phyloP scores from a whole-genome alignment of 306 rosid genomes.

The Rosa multiflora region DNA sequence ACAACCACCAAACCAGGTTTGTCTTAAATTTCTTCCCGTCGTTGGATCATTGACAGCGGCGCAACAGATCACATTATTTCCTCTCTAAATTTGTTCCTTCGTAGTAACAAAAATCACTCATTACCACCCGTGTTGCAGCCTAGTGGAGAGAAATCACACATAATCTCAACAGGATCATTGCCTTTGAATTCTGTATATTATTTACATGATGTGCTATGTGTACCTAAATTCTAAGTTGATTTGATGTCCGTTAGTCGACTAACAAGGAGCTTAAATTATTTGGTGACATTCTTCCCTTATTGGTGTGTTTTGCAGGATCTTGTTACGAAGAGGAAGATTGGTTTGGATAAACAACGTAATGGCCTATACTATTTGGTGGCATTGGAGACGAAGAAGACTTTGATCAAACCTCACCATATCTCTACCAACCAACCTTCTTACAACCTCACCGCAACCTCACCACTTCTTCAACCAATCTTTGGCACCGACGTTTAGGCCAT shows the following conservation, averaged over 20 bases:
- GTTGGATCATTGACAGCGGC: not conserved
- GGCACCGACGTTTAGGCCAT: too few relatives aligned
- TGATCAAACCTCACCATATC: too few relatives aligned
- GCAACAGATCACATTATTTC: not conserved
- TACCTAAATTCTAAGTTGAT: slow-evolving; percentile 5
- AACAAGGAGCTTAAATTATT: not conserved
- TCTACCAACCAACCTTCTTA: too few relatives aligned
- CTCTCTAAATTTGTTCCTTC: not conserved
- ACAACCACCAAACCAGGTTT: too few relatives aligned
- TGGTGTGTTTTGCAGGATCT: not conserved
- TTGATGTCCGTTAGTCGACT: not conserved
- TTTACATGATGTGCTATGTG: not conserved
- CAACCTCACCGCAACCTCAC: too few relatives aligned
- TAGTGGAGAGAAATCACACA: not conserved
- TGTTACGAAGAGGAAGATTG: not conserved
- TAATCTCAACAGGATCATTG: not conserved
- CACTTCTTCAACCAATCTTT: too few relatives aligned
- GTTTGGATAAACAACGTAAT: too few relatives aligned
- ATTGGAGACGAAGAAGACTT: too few relatives aligned
- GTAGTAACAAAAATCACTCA: not conserved
- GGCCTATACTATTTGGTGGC: too few relatives aligned
- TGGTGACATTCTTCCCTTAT: not conserved
- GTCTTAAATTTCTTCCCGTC: not conserved
- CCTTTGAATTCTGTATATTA: not conserved
- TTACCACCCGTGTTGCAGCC: not conserved